phyloP scores from a whole-genome alignment of 176 grass and related monocot species.

The Bromus sterilis region DNA sequence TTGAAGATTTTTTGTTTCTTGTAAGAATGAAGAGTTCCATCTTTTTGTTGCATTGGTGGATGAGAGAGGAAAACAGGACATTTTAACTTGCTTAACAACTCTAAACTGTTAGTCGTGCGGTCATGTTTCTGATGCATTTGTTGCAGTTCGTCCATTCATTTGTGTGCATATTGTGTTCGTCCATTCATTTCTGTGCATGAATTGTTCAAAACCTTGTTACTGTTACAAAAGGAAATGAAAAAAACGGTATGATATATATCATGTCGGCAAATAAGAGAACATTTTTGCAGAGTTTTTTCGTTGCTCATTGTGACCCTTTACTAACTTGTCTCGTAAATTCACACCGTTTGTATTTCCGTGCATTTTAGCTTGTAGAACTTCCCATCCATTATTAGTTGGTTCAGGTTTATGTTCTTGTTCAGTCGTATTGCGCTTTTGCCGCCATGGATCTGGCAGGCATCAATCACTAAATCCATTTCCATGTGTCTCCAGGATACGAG shows the following conservation, averaged over 20 bases:
- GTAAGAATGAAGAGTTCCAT: background rate
- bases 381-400: background rate
- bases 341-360: background rate
- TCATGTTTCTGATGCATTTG: background rate
- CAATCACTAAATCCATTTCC: background rate
- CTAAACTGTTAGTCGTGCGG: background rate
- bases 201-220: background rate
- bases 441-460: background rate
- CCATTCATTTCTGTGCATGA: background rate
- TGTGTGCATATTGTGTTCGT: background rate
- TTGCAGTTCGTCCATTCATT: background rate
- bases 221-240: background rate
- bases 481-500: slow-evolving; percentile 57
- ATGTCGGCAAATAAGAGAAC: background rate
- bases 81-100: background rate
- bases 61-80: background rate
- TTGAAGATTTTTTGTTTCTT: background rate
- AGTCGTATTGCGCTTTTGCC: background rate
- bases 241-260: background rate
- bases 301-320: background rate
- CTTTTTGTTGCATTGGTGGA: background rate
- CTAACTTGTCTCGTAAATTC: background rate
- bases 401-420: background rate
- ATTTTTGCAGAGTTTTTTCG: background rate
- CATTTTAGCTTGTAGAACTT: background rate